Percentiles rank a stretch among this genome's conserved stretches.
phyloP scores from a whole-genome alignment of 192 early-diverging fungal species.

The Podila minutissima region DNA sequence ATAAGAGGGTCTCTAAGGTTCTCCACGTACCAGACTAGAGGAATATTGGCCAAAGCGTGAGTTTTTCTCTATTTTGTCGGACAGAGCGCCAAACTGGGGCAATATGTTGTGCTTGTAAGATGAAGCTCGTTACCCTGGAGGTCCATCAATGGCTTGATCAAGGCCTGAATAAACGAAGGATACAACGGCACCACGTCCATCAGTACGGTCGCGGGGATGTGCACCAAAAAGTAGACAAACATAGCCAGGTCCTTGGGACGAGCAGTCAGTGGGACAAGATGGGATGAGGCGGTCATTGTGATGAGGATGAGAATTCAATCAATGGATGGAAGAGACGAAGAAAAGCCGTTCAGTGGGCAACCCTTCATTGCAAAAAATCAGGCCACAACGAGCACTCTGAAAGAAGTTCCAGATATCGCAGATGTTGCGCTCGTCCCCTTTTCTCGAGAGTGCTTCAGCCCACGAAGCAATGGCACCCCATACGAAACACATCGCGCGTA shows the following conservation, averaged over 20 bases:
- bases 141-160: slow-evolving; percentile 28
- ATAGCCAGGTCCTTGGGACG: slow-evolving; percentile 68
- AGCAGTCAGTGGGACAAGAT: slow-evolving; percentile 32
- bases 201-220: slow-evolving; percentile 75
- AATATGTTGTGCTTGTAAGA: neutral
- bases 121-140: slow-evolving; percentile 10
- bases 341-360: neutral
- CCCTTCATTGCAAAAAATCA: neutral
- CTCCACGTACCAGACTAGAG: slow-evolving; percentile 55
- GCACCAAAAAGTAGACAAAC: slow-evolving; percentile 72
- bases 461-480: too few relatives aligned
- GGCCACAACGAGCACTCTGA: neutral
- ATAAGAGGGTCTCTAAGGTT: slow-evolving; percentile 73
- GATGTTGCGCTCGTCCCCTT: too few relatives aligned
- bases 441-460: too few relatives aligned
- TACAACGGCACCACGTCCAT: slow-evolving; percentile 69
- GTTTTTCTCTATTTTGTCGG: neutral
- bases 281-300: slow-evolving; percentile 7
- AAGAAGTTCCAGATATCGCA: too few relatives aligned
- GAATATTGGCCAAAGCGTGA: neutral
- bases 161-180: slow-evolving; percentile 50
- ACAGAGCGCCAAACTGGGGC: neutral
- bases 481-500: too few relatives aligned
- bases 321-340: neutral
- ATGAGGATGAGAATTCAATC: neutral